Evolutionary conservation across 1,139 yeast species (phyloP).

Genomic region (Yamadazyma epiphylla): DNA sequence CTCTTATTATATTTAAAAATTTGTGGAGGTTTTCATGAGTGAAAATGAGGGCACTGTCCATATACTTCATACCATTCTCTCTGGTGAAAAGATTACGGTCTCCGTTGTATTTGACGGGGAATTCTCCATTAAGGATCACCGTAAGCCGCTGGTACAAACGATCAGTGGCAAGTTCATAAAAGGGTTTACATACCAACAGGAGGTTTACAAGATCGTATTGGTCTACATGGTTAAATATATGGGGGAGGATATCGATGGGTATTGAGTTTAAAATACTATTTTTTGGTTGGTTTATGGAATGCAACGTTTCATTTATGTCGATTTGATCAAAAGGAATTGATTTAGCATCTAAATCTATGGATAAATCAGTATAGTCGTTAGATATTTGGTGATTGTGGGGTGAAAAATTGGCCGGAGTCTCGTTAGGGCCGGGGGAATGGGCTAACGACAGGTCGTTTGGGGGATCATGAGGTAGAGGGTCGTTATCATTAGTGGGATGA

Average conservation of each 20-base stretch:
- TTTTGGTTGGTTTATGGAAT: slow-evolving; percentile 6
- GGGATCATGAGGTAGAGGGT: too few relatives aligned
- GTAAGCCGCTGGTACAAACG: slow-evolving; percentile 30
- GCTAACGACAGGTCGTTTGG: too few relatives aligned
- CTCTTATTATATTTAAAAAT: slow-evolving; percentile 18
- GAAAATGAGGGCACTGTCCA: slow-evolving; percentile 31
- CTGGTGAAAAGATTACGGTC: slow-evolving; percentile 16
- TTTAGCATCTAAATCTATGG: too few relatives aligned
- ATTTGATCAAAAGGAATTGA: too few relatives aligned
- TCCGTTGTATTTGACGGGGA: slow-evolving; percentile 20
- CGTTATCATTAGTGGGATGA: too few relatives aligned
- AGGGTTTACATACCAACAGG: slow-evolving; percentile 19
- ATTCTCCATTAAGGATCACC: slow-evolving; percentile 27
- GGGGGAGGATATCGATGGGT: slow-evolving; percentile 11
- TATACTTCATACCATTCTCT: slow-evolving; percentile 28
- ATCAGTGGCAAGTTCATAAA: slow-evolving; percentile 21
- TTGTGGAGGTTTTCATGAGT: slow-evolving; percentile 14
- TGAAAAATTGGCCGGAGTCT: too few relatives aligned
- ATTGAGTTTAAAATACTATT: slow-evolving; percentile 9
- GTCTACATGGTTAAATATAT: slow-evolving; percentile 17
- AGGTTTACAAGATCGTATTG: slow-evolving; percentile 31
- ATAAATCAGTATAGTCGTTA: too few relatives aligned
- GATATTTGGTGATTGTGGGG: too few relatives aligned
- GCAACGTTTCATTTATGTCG: too few relatives aligned
- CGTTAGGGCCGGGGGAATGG: too few relatives aligned